A percentile compares a stretch with the other conserved stretches of the same genome.
phyloP scores from a whole-genome alignment of 1,284 basidiomycete genomes.

The Mycena sp. region DNA sequence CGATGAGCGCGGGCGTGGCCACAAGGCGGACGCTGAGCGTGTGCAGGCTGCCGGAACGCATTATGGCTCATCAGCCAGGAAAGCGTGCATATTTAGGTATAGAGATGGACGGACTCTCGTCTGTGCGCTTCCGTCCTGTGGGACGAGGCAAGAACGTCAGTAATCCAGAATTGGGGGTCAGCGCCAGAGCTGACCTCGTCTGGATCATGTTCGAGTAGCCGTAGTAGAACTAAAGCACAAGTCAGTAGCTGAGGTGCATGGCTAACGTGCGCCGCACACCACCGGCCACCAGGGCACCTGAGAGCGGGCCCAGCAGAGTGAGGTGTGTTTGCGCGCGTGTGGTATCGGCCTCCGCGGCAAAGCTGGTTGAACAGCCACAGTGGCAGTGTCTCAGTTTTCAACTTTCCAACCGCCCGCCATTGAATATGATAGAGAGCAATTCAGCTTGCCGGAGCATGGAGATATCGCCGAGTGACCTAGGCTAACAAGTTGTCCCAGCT shows the following conservation, averaged over 20 bases:
- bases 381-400: no score
- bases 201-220: slow-evolving; percentile 68
- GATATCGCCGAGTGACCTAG: no score
- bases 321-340: neutral
- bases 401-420: no score
- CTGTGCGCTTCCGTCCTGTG: slow-evolving; percentile 59
- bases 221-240: slow-evolving; percentile 60
- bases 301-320: slow-evolving; percentile 62
- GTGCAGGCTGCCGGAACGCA: slow-evolving; percentile 61
- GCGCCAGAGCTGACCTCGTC: slow-evolving; percentile 48
- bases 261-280: slow-evolving; percentile 49
- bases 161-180: neutral
- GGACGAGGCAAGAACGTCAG: neutral
- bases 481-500: no score
- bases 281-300: slow-evolving; percentile 66
- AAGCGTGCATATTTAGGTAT: neutral
- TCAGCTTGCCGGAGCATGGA: no score
- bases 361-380: no score
- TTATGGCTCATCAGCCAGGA: neutral
- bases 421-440: no score
- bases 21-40: slow-evolving; percentile 56
- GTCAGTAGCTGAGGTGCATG: neutral
- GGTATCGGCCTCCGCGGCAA: neutral
- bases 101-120: slow-evolving; percentile 53
- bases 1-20: slow-evolving; percentile 52